phyloP scores from a whole-genome alignment of 2,329 filamentous ascomycete species.

The Fusarium anguioides region DNA sequence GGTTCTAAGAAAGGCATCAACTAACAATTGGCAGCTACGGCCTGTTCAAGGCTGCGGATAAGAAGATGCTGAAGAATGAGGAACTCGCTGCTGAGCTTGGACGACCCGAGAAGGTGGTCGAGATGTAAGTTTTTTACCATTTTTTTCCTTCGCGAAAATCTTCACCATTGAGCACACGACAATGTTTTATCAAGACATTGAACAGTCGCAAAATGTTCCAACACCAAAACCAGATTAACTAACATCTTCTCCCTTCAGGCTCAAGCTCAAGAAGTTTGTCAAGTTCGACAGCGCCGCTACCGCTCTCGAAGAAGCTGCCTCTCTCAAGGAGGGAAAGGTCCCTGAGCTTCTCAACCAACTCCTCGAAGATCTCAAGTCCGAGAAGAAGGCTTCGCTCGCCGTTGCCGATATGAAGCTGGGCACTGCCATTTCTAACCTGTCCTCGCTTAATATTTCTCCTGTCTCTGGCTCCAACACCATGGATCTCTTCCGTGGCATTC shows the following conservation, averaged over 20 bases:
- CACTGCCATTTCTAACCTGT: slow-evolving; percentile 91
- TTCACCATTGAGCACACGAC: background rate
- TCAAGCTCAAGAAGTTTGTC: slow-evolving; percentile 96
- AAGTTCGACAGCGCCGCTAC: slow-evolving; percentile 96
- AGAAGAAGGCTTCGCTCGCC: slow-evolving; percentile 95
- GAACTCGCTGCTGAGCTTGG: slow-evolving; percentile 79
- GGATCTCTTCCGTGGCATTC: slow-evolving; percentile 94
- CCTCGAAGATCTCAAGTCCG: slow-evolving; percentile 91
- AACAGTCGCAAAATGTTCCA: slow-evolving; percentile 7
- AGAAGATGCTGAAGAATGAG: slow-evolving; percentile 94
- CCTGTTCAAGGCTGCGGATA: slow-evolving; percentile 98
- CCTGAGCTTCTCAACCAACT: slow-evolving; percentile 85
- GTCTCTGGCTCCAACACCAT: slow-evolving; percentile 71
- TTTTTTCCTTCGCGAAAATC: slow-evolving; percentile 17
- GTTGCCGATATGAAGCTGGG: slow-evolving; percentile 94
- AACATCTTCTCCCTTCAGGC: slow-evolving; percentile 57
- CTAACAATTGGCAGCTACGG: slow-evolving; percentile 77
- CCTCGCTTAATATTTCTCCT: slow-evolving; percentile 84
- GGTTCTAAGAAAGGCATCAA: slow-evolving; percentile 10
- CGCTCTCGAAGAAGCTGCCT: slow-evolving; percentile 89
- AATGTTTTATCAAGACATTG: slow-evolving; percentile 22
- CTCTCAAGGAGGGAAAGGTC: slow-evolving; percentile 93
- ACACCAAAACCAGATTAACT: slow-evolving; percentile 4
- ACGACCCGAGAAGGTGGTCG: slow-evolving; percentile 85
- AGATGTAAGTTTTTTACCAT: slow-evolving; percentile 70